phyloP scores from a whole-genome alignment of 202 grass and related monocot species.

The Carex sylvatica region DNA sequence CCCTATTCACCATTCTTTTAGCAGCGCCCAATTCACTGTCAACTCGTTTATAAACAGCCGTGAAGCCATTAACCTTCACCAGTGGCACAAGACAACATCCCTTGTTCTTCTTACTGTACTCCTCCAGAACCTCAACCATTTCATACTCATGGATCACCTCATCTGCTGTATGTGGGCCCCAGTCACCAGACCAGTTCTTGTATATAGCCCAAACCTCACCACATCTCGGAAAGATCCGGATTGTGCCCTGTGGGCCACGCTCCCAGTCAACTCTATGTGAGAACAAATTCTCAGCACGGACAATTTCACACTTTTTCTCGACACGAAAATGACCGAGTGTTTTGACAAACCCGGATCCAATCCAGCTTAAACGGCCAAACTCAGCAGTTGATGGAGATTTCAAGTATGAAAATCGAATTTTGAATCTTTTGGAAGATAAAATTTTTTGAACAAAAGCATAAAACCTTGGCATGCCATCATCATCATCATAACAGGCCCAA shows the following conservation, averaged over 20 bases:
- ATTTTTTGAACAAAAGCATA: slow-evolving; percentile 70
- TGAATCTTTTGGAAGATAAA: slow-evolving; percentile 59
- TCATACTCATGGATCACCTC: slow-evolving; percentile 57
- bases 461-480: slow-evolving; percentile 78
- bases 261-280: slow-evolving; percentile 76
- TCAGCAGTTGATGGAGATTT: slow-evolving; percentile 59
- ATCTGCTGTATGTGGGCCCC: too few relatives aligned
- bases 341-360: slow-evolving; percentile 68
- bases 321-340: slow-evolving; percentile 68
- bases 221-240: too few relatives aligned
- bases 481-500: slow-evolving; percentile 82
- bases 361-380: slow-evolving; percentile 71
- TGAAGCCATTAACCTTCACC: slow-evolving; percentile 54
- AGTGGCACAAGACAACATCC: slow-evolving; percentile 52
- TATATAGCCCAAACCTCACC: too few relatives aligned
- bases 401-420: slow-evolving; percentile 65
- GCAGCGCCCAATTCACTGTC: slow-evolving; percentile 16
- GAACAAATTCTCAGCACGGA: slow-evolving; percentile 63
- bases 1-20: slow-evolving; percentile 53
- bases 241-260: not conserved
- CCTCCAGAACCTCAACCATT: slow-evolving; percentile 59
- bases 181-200: too few relatives aligned
- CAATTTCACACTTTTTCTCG: slow-evolving; percentile 47
- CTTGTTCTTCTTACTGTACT: slow-evolving; percentile 48
- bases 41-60: slow-evolving; percentile 50